Conservation (phyloP, 805 yeast genomes). For the Kuraishia capsulata region DNA sequence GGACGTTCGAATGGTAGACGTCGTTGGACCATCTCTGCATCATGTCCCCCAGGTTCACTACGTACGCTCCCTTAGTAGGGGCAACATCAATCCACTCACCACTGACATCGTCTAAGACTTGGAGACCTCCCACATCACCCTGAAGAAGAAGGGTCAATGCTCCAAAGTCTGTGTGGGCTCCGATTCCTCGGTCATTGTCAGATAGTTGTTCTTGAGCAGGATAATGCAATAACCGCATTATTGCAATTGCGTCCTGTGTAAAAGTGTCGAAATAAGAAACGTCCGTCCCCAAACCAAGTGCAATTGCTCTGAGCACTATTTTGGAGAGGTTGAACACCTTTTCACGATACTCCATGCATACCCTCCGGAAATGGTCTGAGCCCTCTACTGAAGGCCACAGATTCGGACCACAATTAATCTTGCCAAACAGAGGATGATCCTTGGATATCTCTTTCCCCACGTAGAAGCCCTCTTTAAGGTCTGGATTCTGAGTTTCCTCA, state of each 20-base stretch:
- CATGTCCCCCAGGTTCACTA: slow-evolving; percentile 30
- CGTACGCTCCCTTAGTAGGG: slow-evolving; percentile 19
- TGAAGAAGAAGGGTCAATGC: slow-evolving; percentile 24
- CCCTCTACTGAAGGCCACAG: slow-evolving; percentile 16
- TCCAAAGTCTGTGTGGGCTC: slow-evolving; percentile 30
- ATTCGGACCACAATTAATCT: slow-evolving; percentile 13
- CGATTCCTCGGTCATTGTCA: slow-evolving; percentile 24
- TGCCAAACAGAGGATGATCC: slow-evolving; percentile 6
- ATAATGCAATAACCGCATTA: slow-evolving; percentile 24
- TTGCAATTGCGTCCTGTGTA: slow-evolving; percentile 17
- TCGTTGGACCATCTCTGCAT: slow-evolving; percentile 29
- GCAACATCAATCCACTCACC: slow-evolving; percentile 21
- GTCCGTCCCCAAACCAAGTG: slow-evolving; percentile 19
- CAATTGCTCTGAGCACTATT: slow-evolving; percentile 15
- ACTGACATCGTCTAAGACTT: slow-evolving; percentile 21
- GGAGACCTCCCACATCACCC: slow-evolving; percentile 27
- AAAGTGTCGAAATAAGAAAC: slow-evolving; percentile 17
- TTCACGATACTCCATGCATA: slow-evolving; percentile 10
- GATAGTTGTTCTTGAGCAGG: slow-evolving; percentile 18
- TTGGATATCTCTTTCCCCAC: slow-evolving; percentile 15
- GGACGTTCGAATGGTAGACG: slow-evolving; percentile 26
- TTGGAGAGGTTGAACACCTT: slow-evolving; percentile 14
- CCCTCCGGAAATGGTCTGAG: slow-evolving; percentile 13
- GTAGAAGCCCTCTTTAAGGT: slow-evolving; percentile 25
- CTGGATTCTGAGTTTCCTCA: slow-evolving; percentile 14